phyloP scores from a whole-genome alignment of 2,329 filamentous ascomycete genomes.

The Mycosphaerelloides madeirae region DNA sequence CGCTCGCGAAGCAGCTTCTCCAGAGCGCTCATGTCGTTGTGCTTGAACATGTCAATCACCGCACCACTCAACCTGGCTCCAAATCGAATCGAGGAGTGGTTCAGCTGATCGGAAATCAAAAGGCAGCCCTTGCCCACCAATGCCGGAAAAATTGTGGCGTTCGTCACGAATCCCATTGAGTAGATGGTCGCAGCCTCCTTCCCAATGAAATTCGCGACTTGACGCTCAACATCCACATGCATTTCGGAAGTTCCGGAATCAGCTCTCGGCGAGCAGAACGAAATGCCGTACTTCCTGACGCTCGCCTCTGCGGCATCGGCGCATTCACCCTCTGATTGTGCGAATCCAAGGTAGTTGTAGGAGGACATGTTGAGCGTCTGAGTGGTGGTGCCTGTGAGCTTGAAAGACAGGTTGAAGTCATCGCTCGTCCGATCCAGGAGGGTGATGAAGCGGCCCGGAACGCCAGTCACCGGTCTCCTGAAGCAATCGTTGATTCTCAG shows the following conservation, averaged over 20 bases:
- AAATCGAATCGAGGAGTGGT: conserved; percentile 95
- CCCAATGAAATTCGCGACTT: conserved; percentile 86
- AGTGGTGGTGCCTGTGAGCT: conserved; percentile 81
- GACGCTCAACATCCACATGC: conserved; percentile 79
- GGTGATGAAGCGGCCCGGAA: conserved; percentile 90
- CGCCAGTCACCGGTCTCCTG: conserved; percentile 83
- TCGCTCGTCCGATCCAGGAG: conserved; percentile 85
- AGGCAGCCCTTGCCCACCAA: conserved; percentile 89
- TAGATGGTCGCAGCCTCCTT: conserved; percentile 95
- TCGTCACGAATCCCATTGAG: conserved; percentile 98
- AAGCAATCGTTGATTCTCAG: conserved; percentile 96
- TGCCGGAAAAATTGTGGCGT: conserved; percentile 86
- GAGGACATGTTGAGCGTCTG: conserved; percentile 98
- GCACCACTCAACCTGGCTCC: conserved; percentile 90
- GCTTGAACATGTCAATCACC: conserved; percentile 93
- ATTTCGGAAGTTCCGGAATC: conserved; percentile 86
- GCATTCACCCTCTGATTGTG: conserved; percentile 93
- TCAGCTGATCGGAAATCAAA: conserved; percentile 93
- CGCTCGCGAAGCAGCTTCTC: conserved; percentile 82
- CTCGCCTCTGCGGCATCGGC: conserved; percentile 86
- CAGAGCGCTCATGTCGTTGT: conserved; percentile 89
- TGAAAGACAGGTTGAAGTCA: conserved; percentile 87
- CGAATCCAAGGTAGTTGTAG: conserved; percentile 98
- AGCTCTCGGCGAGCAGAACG: conserved; percentile 71
- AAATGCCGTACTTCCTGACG: conserved; percentile 80